Percentiles rank a stretch among this genome's conserved stretches.
These are phyloP conservation scores for Fragilariopsis cylindrus DNA, from an alignment of 108 stramenopile species.

Conservation along the genomic window DNA sequence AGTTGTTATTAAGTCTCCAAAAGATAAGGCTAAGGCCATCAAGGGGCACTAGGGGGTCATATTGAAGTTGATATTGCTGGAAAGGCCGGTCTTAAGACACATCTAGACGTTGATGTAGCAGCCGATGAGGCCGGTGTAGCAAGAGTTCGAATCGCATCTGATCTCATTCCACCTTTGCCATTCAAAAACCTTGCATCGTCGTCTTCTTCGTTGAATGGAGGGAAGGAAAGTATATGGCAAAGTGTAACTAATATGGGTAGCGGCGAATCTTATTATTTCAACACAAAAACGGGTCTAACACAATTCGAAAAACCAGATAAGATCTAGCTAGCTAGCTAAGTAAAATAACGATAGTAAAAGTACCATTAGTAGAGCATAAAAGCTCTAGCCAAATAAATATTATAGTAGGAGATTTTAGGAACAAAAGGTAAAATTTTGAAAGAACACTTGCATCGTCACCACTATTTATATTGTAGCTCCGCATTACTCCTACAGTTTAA, in stretches of 20 bases:
- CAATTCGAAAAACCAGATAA: slow-evolving; percentile 28
- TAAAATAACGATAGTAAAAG: background rate
- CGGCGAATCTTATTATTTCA: slow-evolving; percentile 54
- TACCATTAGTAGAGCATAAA: no score
- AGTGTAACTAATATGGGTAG: slow-evolving; percentile 36
- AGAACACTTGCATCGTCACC: no score
- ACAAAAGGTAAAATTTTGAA: no score
- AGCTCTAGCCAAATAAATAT: no score
- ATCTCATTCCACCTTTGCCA: slow-evolving; percentile 45
- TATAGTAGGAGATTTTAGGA: no score
- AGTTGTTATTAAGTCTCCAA: slow-evolving; percentile 38
- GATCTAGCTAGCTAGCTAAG: slow-evolving; percentile 11
- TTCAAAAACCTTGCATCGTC: slow-evolving; percentile 42
- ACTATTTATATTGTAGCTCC: no score
- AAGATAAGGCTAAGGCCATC: slow-evolving; percentile 44
- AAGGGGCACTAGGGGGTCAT: slow-evolving; percentile 36
- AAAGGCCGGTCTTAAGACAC: slow-evolving; percentile 38
- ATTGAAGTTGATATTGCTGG: slow-evolving; percentile 53
- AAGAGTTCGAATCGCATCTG: slow-evolving; percentile 36
- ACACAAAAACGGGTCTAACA: slow-evolving; percentile 34
- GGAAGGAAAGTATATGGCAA: slow-evolving; percentile 19
- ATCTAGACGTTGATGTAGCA: slow-evolving; percentile 50
- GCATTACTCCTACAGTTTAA: no score
- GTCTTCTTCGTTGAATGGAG: background rate
- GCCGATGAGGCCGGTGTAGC: slow-evolving; percentile 42